Conservation (phyloP, 2,329 filamentous ascomycete genomes). For the Dothideomycetidae sp. region DNA sequence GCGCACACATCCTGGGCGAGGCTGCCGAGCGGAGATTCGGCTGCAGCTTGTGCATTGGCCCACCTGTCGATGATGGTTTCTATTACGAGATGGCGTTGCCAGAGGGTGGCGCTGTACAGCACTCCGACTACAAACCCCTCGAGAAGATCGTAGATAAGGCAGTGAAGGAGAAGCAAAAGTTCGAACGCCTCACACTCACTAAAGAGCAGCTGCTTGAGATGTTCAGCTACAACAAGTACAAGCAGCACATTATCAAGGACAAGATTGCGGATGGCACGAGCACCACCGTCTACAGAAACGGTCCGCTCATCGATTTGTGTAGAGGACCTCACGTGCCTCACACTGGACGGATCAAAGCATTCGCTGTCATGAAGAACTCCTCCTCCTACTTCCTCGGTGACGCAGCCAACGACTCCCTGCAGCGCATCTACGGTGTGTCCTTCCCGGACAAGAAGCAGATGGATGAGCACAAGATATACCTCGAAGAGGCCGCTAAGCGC, state of each 20-base stretch:
- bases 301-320: slow-evolving; percentile 88
- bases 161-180: slow-evolving; percentile 92
- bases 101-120: slow-evolving; percentile 54
- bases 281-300: slow-evolving; percentile 89
- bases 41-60: slow-evolving; percentile 85
- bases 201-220: slow-evolving; percentile 90
- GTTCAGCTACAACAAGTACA: slow-evolving; percentile 97
- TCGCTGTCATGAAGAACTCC: slow-evolving; percentile 80
- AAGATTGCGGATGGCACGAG: slow-evolving; percentile 78
- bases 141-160: slow-evolving; percentile 69
- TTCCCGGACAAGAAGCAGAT: slow-evolving; percentile 96
- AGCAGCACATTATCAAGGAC: slow-evolving; percentile 92
- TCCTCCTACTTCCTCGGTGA: slow-evolving; percentile 90
- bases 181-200: slow-evolving; percentile 74
- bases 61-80: slow-evolving; percentile 81
- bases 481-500: slow-evolving; percentile 95
- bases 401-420: slow-evolving; percentile 83
- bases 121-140: slow-evolving; percentile 69
- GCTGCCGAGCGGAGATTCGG: slow-evolving; percentile 81
- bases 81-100: slow-evolving; percentile 93
- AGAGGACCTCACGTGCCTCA: slow-evolving; percentile 88
- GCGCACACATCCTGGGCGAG: slow-evolving; percentile 90
- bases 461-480: slow-evolving; percentile 82
- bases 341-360: slow-evolving; percentile 86
- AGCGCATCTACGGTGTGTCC: slow-evolving; percentile 91